Percentiles rank a stretch among this genome's conserved stretches.
These are phyloP conservation scores for Verticillium nubilum DNA, from an alignment of 2,329 filamentous ascomycete genomes.

Conservation along the genomic window DNA sequence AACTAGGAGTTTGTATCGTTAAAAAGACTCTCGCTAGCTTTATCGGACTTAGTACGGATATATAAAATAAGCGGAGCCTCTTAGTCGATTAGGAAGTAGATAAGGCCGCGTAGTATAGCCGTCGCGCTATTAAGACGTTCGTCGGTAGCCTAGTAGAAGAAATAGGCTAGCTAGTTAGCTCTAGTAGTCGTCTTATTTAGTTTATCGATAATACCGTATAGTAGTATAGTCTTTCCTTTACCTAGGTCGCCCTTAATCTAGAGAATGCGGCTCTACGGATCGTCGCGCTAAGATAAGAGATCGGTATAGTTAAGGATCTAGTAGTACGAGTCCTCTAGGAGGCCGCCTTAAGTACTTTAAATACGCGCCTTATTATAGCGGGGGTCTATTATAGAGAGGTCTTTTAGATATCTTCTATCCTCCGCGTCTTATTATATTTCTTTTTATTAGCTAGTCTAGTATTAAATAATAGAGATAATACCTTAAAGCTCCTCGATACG, in stretches of 20 bases:
- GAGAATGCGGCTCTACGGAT: slow-evolving; percentile 18
- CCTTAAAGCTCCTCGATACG: slow-evolving; percentile 1
- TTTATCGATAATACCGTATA: slow-evolving; percentile 31
- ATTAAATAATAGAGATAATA: slow-evolving; percentile 7
- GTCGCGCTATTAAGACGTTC: slow-evolving; percentile 27
- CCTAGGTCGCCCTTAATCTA: slow-evolving; percentile 34
- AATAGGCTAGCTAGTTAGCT: slow-evolving; percentile 19
- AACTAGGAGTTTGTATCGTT: slow-evolving; percentile 23
- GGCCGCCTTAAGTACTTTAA: slow-evolving; percentile 10
- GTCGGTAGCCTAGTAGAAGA: slow-evolving; percentile 38
- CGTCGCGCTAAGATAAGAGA: slow-evolving; percentile 19
- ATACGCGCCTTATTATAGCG: slow-evolving; percentile 28
- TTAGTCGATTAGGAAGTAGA: slow-evolving; percentile 28
- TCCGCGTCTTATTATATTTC: slow-evolving; percentile 8
- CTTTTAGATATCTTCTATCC: slow-evolving; percentile 15
- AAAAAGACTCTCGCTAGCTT: slow-evolving; percentile 28
- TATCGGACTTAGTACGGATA: slow-evolving; percentile 4
- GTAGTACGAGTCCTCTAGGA: slow-evolving; percentile 16
- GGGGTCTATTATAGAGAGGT: slow-evolving; percentile 22
- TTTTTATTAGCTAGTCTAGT: slow-evolving; percentile 10
- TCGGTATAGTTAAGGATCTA: slow-evolving; percentile 24
- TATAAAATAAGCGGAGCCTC: not conserved
- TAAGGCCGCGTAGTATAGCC: slow-evolving; percentile 35
- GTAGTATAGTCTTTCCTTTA: slow-evolving; percentile 38
- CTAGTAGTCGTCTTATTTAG: slow-evolving; percentile 9